These are phyloP conservation scores for Tylopilus rubrobrunneus DNA, from an alignment of 768 basidiomycete species.

Conservation along the genomic window DNA sequence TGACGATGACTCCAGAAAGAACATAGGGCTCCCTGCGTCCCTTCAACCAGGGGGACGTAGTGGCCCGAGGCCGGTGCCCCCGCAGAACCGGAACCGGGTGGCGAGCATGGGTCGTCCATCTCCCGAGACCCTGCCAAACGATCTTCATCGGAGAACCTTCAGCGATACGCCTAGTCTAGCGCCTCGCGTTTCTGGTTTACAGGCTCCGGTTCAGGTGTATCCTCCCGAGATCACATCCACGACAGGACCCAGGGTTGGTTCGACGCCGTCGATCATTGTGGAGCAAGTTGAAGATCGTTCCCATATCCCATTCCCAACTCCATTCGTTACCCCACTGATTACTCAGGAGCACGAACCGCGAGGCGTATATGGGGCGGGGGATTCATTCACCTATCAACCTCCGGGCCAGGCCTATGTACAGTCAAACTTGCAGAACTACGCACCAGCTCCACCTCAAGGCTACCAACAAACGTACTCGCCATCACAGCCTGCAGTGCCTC, in stretches of 20 bases:
- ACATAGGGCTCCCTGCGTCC: constrained; percentile 33
- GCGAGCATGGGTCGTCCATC: constrained; percentile 8
- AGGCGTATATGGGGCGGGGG: neutral
- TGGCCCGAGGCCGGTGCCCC: constrained; percentile 17
- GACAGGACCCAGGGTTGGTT: neutral
- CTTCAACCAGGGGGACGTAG: constrained; percentile 39
- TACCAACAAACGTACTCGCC: constrained; percentile 6
- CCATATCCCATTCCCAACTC: constrained; percentile 4
- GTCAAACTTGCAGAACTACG: constrained; percentile 10
- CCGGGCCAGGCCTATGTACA: constrained; percentile 10
- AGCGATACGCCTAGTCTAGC: constrained; percentile 15
- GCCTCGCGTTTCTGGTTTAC: constrained; percentile 6
- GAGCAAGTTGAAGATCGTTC: constrained; percentile 1
- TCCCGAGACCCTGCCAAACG: constrained; percentile 7
- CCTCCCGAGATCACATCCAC: neutral
- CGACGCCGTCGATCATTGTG: constrained; percentile 19
- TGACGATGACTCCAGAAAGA: constrained; percentile 20
- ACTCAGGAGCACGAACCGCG: neutral
- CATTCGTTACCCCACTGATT: neutral
- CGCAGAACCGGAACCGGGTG: constrained; percentile 12
- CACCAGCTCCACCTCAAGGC: neutral
- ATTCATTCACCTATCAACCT: constrained; percentile 1
- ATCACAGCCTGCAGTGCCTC: constrained; percentile 5
- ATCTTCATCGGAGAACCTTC: constrained; percentile 4
- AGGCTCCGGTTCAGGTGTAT: constrained; percentile 5